phyloP scores from a whole-genome alignment of 768 basidiomycete species.

The Boletus pseudopeckii region DNA sequence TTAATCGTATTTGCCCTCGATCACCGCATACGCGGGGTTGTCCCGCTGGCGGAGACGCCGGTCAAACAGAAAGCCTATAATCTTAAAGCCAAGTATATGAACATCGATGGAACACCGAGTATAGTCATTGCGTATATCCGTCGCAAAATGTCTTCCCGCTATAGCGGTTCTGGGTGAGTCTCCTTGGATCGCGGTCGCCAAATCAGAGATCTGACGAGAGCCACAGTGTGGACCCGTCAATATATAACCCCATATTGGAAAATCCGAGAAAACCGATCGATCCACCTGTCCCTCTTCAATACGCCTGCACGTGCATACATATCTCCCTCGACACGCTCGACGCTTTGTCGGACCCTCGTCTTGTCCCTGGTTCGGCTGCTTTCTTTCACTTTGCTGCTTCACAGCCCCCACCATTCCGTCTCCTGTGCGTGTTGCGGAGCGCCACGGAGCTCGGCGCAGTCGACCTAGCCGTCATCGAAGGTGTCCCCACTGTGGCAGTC shows the following conservation, averaged over 20 bases:
- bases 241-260: conserved; percentile 31
- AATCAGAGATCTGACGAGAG: conserved; percentile 1
- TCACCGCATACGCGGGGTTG: conserved; percentile 39
- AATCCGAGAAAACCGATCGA: conserved; percentile 40
- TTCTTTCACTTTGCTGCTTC: conserved; percentile 35
- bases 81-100: conserved; percentile 60
- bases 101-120: conserved; percentile 39
- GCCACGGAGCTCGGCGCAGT: conserved; percentile 35
- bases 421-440: conserved; percentile 38
- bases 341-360: conserved; percentile 39
- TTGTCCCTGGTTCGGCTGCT: conserved; percentile 36
- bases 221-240: conserved; percentile 28
- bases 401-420: conserved; percentile 41
- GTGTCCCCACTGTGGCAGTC: conserved; percentile 40
- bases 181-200: neutral
- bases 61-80: conserved; percentile 52
- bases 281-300: conserved; percentile 39
- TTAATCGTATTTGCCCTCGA: conserved; percentile 57
- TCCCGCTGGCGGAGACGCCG: conserved; percentile 47
- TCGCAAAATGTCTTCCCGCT: conserved; percentile 30
- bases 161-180: conserved; percentile 17
- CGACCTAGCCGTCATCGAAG: conserved; percentile 43
- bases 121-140: conserved; percentile 56
- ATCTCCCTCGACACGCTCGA: conserved; percentile 45
- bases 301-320: conserved; percentile 43